phyloP scores from a whole-genome alignment of 345 rosid species.

The Murraya paniculata region DNA sequence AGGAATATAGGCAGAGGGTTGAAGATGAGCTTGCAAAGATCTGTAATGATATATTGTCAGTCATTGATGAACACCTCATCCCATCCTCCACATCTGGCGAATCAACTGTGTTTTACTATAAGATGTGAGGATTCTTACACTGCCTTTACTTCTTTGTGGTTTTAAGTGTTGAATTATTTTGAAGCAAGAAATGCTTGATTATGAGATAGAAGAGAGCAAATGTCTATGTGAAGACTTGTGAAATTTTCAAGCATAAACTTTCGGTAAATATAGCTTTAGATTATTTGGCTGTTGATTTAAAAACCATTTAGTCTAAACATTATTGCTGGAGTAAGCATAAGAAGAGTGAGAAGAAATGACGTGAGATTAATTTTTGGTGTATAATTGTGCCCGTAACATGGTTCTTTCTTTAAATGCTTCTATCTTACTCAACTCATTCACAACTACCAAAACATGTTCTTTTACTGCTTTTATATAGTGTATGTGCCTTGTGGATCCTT shows the following conservation, averaged over 20 bases:
- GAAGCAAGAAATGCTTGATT: neutral
- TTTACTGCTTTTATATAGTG: neutral
- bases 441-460: neutral
- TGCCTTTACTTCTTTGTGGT: neutral
- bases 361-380: neutral
- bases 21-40: conserved; percentile 76
- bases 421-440: neutral
- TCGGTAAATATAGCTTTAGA: neutral
- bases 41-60: conserved; percentile 64
- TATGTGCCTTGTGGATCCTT: neutral
- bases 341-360: neutral
- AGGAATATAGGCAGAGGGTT: conserved; percentile 62
- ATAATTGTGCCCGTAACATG: neutral
- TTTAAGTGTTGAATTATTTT: neutral
- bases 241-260: neutral
- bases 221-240: neutral
- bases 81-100: conserved; percentile 74
- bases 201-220: neutral
- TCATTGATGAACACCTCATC: conserved; percentile 61
- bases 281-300: neutral
- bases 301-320: neutral
- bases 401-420: neutral
- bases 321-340: neutral
- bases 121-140: conserved; percentile 47
- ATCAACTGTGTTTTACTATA: conserved; percentile 76